Percentiles rank a stretch among this genome's conserved stretches.
phyloP scores from a whole-genome alignment of 1,139 yeast genomes.

The Pneumocystis sp. region DNA sequence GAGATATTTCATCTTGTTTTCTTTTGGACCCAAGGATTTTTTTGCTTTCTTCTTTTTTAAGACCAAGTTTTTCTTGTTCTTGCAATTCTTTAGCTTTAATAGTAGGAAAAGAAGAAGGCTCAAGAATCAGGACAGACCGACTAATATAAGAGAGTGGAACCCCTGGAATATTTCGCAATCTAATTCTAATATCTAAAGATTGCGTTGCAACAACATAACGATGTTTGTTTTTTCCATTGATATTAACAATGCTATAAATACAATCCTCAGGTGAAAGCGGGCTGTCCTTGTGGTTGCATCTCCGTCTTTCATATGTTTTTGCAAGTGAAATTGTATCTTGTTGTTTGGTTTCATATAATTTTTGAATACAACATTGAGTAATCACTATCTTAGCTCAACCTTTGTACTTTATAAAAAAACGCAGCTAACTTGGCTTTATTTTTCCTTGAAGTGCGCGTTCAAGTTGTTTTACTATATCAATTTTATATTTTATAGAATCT shows the following conservation, averaged over 20 bases:
- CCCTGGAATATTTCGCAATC: constrained; percentile 65
- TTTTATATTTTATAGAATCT: constrained; percentile 50
- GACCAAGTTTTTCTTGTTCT: constrained; percentile 49
- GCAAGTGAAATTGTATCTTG: constrained; percentile 68
- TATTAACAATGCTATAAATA: constrained; percentile 50
- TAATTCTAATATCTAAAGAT: constrained; percentile 49
- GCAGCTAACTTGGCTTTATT: constrained; percentile 38
- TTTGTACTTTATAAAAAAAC: neutral
- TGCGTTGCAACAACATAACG: constrained; percentile 83
- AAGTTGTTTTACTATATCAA: constrained; percentile 63
- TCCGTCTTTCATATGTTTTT: constrained; percentile 66
- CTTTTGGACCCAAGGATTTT: neutral
- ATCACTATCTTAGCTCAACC: constrained; percentile 35
- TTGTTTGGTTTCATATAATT: constrained; percentile 43
- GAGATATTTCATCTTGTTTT: neutral
- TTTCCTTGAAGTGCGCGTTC: constrained; percentile 52
- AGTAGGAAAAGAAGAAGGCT: constrained; percentile 70
- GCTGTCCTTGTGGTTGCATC: constrained; percentile 36
- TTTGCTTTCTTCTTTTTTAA: constrained; percentile 7
- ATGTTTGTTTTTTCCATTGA: constrained; percentile 70
- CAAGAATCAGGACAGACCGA: constrained; percentile 90
- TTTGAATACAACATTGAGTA: constrained; percentile 89
- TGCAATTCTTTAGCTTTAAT: constrained; percentile 36
- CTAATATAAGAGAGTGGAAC: constrained; percentile 78
- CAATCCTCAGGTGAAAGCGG: constrained; percentile 61